Evolutionary conservation across 2,329 filamentous ascomycete genomes (phyloP), one percentile per base, ranked within the genome.

Genomic region (Exophiala calicioides): DNA sequence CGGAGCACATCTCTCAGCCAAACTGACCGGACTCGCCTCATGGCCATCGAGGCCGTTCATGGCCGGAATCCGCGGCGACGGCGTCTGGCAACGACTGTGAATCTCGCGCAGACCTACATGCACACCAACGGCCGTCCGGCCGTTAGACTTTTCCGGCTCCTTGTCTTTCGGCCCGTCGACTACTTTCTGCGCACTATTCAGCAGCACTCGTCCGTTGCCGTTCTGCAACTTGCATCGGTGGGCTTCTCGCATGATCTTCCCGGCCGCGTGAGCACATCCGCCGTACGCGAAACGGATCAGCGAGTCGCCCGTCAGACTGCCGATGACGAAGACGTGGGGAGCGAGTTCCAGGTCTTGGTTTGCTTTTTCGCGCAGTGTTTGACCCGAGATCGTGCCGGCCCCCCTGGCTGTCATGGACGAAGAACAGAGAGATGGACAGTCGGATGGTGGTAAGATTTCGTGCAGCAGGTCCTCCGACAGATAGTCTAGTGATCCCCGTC

Each of bases 241-340:
- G 3, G n/a, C n/a, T n/a, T n/a, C n/a, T n/a, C 53, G 53, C 20
- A 76, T 68, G 15, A 82, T 71, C 50, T 70, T 74, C 3, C 78
- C 75, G 3, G 78, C 80, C 3, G 75, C 71, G 57, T 77, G 78
- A 5, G 77, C 73, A 54, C 79, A 81, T 4, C 78, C 75, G 2
- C 80, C 79, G 20, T 80, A 77, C 6, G 78, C 77, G 57, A 81
- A 80, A 1, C 79, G 68, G 19, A 83, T 76, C 3, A 83, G 66
- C 2, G 78, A 80, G 59, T 83, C 80, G 3, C 80, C 80, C 0
- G 79, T 79, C 38, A 83, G 58, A 53, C 78, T 81, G 8, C 80
- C 80, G 27, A 77, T 76, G 32, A 79, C 72, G 59, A 80, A 81
- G 21, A 82, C 68, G 32, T 72, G 64, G 1, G 63, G 68, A 0